Conservation (phyloP, 805 yeast genomes). For the Yarrowia keelungensis region DNA sequence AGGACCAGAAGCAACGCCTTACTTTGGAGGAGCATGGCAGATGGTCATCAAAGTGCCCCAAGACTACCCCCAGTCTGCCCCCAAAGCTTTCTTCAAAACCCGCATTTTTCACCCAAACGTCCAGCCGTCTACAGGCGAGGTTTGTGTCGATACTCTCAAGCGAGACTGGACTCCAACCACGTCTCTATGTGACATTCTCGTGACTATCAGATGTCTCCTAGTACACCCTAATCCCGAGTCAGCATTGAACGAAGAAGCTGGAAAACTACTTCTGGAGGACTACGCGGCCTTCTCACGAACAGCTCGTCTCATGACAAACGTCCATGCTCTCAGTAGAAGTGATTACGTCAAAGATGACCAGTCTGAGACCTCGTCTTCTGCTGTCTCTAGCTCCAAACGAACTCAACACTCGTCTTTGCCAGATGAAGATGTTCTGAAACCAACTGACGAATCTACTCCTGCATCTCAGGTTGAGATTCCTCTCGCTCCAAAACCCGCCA, state of each 20-base stretch:
- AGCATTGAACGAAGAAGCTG: conserved; percentile 48
- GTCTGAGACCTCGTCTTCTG: background rate
- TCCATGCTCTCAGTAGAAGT: conserved; percentile 45
- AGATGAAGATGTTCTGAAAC: background rate
- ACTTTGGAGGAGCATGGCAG: conserved; percentile 57
- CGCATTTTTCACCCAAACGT: conserved; percentile 49
- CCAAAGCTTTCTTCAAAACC: conserved; percentile 53
- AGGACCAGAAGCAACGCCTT: conserved; percentile 56
- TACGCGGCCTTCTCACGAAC: conserved; percentile 45
- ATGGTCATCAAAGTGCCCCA: conserved; percentile 51
- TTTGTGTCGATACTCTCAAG: conserved; percentile 49
- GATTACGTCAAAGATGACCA: conserved; percentile 18
- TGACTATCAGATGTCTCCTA: conserved; percentile 47
- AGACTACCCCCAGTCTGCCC: conserved; percentile 57
- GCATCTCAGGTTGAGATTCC: background rate
- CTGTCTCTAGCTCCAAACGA: conserved; percentile 2
- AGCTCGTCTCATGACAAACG: conserved; percentile 47
- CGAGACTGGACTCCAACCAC: conserved; percentile 47
- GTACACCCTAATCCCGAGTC: conserved; percentile 50
- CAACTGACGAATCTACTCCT: background rate
- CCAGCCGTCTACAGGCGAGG: conserved; percentile 48
- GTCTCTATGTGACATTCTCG: conserved; percentile 45
- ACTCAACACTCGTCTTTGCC: conserved; percentile 5
- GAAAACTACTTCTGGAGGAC: conserved; percentile 47
- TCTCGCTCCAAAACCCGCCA: conserved; percentile 3